A percentile compares a stretch with the other conserved stretches of the same genome.
These are phyloP conservation scores for Polychaeton citri DNA, from an alignment of 2,329 filamentous ascomycete species.

Conservation along the genomic window DNA sequence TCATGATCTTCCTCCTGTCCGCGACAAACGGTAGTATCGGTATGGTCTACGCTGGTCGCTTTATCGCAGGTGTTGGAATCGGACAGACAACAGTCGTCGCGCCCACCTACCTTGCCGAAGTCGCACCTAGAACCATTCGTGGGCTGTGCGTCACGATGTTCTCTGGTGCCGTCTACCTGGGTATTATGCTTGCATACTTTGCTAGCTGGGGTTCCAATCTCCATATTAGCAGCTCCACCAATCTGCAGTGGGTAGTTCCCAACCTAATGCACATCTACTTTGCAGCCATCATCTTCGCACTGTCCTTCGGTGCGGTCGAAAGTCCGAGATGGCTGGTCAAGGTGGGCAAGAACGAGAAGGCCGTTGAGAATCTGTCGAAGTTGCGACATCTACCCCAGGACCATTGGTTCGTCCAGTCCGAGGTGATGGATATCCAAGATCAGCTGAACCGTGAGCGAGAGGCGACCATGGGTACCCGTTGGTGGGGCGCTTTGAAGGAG, in stretches of 20 bases:
- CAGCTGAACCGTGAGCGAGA: constrained; percentile 59
- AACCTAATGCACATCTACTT: constrained; percentile 69
- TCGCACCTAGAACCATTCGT: constrained; percentile 17
- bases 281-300: constrained; percentile 53
- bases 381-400: constrained; percentile 16
- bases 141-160: constrained; percentile 62
- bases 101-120: constrained; percentile 47
- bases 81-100: constrained; percentile 44
- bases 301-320: constrained; percentile 38
- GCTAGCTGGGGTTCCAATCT: constrained; percentile 44
- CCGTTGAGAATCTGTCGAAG: constrained; percentile 15
- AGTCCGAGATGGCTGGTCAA: constrained; percentile 22
- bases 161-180: constrained; percentile 56
- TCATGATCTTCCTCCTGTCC: constrained; percentile 33
- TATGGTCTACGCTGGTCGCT: constrained; percentile 26
- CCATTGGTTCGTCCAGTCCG: constrained; percentile 25
- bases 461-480: constrained; percentile 52
- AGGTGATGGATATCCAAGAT: constrained; percentile 50
- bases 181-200: constrained; percentile 63
- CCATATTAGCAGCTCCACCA: constrained; percentile 30
- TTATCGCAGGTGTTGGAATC: constrained; percentile 28
- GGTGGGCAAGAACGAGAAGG: constrained; percentile 18
- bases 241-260: constrained; percentile 48
- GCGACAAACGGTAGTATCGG: constrained; percentile 18
- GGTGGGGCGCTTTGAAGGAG: constrained; percentile 53